phyloP scores from a whole-genome alignment of 345 rosid genomes.

The Heritiera fomes region DNA sequence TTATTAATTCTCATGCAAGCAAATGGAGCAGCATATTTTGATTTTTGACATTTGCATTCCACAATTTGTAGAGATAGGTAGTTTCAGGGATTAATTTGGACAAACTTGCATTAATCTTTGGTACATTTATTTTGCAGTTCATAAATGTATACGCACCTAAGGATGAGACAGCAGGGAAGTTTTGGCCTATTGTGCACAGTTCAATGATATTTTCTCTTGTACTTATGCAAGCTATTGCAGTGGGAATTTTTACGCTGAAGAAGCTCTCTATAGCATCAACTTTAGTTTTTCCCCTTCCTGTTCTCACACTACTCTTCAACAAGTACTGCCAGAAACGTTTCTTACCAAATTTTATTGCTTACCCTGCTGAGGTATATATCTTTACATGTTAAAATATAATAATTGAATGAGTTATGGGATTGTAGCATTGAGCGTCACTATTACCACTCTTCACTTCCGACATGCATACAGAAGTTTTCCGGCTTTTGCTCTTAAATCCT shows the following conservation, averaged over 20 bases:
- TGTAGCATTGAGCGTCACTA: background rate
- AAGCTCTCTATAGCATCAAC: slow-evolving; percentile 73
- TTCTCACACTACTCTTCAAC: slow-evolving; percentile 84
- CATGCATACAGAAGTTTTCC: background rate
- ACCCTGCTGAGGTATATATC: slow-evolving; percentile 81
- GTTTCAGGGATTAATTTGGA: slow-evolving; percentile 12
- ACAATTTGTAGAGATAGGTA: background rate
- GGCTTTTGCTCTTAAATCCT: slow-evolving; percentile 4
- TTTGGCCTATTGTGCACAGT: slow-evolving; percentile 96
- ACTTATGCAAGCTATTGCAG: slow-evolving; percentile 88
- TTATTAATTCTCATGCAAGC: background rate
- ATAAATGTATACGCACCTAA: slow-evolving; percentile 77
- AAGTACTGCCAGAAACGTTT: slow-evolving; percentile 97
- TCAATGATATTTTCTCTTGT: slow-evolving; percentile 84
- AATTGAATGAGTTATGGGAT: background rate
- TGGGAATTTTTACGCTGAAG: slow-evolving; percentile 79
- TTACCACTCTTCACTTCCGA: background rate
- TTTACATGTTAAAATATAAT: background rate
- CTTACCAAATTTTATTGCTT: slow-evolving; percentile 69
- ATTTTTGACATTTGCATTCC: background rate
- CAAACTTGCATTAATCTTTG: slow-evolving; percentile 15
- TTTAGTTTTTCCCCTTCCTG: slow-evolving; percentile 70
- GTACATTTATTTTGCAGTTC: slow-evolving; percentile 55
- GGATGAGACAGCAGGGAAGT: slow-evolving; percentile 88
- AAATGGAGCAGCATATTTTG: slow-evolving; percentile 7